Evolutionary conservation across 1,284 basidiomycete species (phyloP), one percentile per base, ranked within the genome.

Genomic region (Sphagnurus paluster): DNA sequence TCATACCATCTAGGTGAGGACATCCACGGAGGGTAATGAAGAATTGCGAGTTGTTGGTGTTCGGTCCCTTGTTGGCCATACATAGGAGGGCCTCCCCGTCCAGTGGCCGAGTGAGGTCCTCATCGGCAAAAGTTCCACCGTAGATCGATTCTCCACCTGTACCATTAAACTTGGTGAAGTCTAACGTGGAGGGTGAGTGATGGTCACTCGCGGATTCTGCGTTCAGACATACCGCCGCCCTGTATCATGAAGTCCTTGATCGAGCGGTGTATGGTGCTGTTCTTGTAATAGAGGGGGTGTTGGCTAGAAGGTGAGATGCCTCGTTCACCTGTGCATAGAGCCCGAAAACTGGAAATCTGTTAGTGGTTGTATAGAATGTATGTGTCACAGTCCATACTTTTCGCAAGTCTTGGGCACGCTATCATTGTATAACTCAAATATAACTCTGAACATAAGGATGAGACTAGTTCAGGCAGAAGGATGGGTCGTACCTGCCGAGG

Each of bases 211-310:
- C 2, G 21, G 44, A 19, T 33, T n/a, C 34, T 39, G n/a, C 17
- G 34, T 46, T 17, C 51, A 21, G 52, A 58, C 72, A 42, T 54
- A 85, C 82, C 84, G 68, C 87, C 87, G 33, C 82, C 87, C 68
- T 90, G 89, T 42, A 94, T 82, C 93, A 96, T 96, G 66, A 96
- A 95, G 52, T 83, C 77, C 17, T 80, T 75, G 50, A 95, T 93
- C 23, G 87, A 84, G 20, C 91, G 77, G 60, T 93, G 91, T 13
- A 93, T 74, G 36, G 83, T 81, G 48, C 77, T 81, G 58, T 82
- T 82, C 66, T 90, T 91, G 79, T 93, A 97, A 66, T 87, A 86
- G 3, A 96, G 75, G 3, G 87, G 83, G 10, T 78, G 45, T 7
- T 49, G 68, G 36, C 84, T 79, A 0, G 83, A 78, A 24, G 75